A percentile compares a stretch with the other conserved stretches of the same genome.
phyloP scores from a whole-genome alignment of 805 yeast genomes.

The Yarrowia osloensis region DNA sequence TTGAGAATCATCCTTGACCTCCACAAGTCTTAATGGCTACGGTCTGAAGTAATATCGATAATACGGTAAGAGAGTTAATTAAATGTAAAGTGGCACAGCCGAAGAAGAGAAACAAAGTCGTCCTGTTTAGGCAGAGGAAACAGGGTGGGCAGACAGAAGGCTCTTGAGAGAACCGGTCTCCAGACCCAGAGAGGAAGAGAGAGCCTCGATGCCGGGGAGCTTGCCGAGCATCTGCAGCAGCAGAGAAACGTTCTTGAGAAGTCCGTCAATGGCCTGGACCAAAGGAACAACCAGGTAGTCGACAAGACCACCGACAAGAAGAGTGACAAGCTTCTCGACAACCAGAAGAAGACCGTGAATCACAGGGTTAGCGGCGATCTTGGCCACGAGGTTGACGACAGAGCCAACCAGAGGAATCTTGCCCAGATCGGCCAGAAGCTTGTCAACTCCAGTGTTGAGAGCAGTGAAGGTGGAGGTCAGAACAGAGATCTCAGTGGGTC shows the following conservation, averaged over 20 bases:
- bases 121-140: neutral
- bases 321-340: conserved; percentile 11
- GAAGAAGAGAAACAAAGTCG: neutral
- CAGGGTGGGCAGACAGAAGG: conserved; percentile 12
- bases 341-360: conserved; percentile 23
- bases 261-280: conserved; percentile 28
- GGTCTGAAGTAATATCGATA: too few species aligned
- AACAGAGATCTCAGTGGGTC: conserved; percentile 9
- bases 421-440: conserved; percentile 27
- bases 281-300: conserved; percentile 28
- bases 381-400: neutral
- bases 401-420: conserved; percentile 18
- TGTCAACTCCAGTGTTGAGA: conserved; percentile 22
- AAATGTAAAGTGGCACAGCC: neutral
- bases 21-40: too few species aligned
- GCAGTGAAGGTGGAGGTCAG: conserved; percentile 12
- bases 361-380: conserved; percentile 24
- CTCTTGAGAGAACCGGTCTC: conserved; percentile 2
- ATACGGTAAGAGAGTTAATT: neutral
- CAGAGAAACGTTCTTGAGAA: conserved; percentile 4
- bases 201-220: neutral
- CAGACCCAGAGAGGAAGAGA: neutral
- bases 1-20: too few species aligned
- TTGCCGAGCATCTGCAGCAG: conserved; percentile 11
- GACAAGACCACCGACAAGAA: conserved; percentile 26